Conservation (phyloP, 225 moss, liverwort and hornwort genomes). For the Pseudoscleropodium purum region DNA sequence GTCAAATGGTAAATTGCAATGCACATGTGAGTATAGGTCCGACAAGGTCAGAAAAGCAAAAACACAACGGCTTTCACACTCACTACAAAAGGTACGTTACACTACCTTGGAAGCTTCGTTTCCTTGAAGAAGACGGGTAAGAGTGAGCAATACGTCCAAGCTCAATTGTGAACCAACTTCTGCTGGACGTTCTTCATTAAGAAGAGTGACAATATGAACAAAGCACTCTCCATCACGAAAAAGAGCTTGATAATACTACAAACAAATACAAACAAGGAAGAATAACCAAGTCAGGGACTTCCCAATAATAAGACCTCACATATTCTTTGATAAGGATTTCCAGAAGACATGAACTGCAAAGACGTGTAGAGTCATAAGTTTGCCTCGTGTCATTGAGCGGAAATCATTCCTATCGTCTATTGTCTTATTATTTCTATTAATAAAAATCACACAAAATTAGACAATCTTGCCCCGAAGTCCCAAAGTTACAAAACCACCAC, state of each 20-base stretch:
- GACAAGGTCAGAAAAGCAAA: not conserved
- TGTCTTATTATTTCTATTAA: not conserved
- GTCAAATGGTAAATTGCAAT: not conserved
- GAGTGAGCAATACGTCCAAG: slow-evolving; percentile 64
- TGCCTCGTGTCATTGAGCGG: not conserved
- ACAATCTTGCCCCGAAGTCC: not conserved
- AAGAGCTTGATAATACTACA: slow-evolving; percentile 72
- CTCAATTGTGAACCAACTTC: slow-evolving; percentile 65
- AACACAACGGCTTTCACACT: not conserved
- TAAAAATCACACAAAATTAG: not conserved
- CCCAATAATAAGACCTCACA: not conserved
- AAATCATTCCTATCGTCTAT: not conserved
- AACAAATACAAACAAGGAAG: slow-evolving; percentile 2
- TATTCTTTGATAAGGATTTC: not conserved
- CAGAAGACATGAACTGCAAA: not conserved
- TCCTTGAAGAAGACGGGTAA: slow-evolving; percentile 61
- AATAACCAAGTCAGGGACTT: not conserved
- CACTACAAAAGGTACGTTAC: not conserved
- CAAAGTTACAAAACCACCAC: not conserved
- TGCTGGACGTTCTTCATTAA: slow-evolving; percentile 55
- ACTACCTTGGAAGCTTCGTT: slow-evolving; percentile 75
- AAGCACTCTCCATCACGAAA: slow-evolving; percentile 82
- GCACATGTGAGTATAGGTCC: not conserved
- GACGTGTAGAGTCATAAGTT: not conserved
- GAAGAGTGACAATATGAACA: slow-evolving; percentile 74